Percentiles rank a stretch among this genome's conserved stretches.
Conservation (phyloP, 169 alveolate species). For the Plasmodium falciparum region DNA sequence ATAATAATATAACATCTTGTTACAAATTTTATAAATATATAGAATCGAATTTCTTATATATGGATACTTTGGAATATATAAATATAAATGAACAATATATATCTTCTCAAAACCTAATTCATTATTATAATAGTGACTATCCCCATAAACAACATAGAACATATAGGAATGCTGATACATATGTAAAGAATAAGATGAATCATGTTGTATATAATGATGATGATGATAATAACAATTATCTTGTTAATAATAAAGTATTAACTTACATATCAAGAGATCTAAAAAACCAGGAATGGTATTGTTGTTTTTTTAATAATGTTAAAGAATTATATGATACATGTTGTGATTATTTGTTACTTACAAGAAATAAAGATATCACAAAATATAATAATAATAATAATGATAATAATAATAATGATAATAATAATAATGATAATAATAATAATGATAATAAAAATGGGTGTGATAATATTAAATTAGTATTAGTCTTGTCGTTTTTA, state of each 20-base stretch:
- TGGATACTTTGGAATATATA: slow-evolving; percentile 28
- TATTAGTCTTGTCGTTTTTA: neutral
- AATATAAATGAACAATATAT: neutral
- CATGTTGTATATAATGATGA: neutral
- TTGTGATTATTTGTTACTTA: neutral
- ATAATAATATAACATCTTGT: neutral
- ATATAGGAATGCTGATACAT: too few species aligned
- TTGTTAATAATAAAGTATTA: neutral
- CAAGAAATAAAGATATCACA: too few species aligned
- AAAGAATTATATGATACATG: slow-evolving; percentile 17
- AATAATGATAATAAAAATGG: neutral
- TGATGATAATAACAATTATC: neutral
- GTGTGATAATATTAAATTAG: neutral
- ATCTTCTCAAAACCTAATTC: neutral
- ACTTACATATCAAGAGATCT: too few species aligned
- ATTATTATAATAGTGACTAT: slow-evolving; percentile 11
- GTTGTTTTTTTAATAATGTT: neutral
- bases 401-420: neutral
- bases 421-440: neutral
- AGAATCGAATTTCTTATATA: slow-evolving; percentile 9
- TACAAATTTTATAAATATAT: neutral
- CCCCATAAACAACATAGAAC: neutral
- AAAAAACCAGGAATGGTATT: too few species aligned
- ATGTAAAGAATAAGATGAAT: neutral
- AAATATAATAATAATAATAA: neutral